These are phyloP conservation scores for Epipyxis sp. DNA, from an alignment of 108 stramenopile species.

Conservation along the genomic window DNA sequence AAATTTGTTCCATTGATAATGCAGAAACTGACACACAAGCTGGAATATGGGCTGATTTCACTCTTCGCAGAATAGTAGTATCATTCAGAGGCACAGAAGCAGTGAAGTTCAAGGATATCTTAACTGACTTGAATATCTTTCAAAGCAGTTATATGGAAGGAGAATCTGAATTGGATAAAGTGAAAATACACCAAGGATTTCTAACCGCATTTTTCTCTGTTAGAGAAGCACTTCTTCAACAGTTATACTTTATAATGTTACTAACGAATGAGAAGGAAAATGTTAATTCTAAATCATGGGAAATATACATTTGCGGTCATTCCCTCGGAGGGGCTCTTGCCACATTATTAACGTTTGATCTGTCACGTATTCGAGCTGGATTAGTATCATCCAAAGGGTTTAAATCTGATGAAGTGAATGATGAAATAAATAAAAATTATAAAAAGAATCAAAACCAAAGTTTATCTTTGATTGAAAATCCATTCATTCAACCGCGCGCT, in stretches of 20 bases:
- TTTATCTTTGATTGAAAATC: too few species aligned
- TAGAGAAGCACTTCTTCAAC: not conserved
- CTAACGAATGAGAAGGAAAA: not conserved
- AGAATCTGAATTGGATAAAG: not conserved
- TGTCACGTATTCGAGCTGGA: not conserved
- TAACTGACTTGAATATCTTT: not conserved
- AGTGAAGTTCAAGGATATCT: not conserved
- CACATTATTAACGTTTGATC: conserved; percentile 6
- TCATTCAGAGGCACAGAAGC: not conserved
- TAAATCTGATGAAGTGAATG: not conserved
- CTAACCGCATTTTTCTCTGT: not conserved
- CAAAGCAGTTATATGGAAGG: not conserved
- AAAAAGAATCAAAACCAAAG: not conserved
- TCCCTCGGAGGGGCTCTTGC: conserved; percentile 11
- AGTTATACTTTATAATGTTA: not conserved
- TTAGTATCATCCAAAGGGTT: not conserved
- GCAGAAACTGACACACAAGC: conserved; percentile 1
- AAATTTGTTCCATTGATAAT: conserved; percentile 8
- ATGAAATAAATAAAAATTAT: not conserved
- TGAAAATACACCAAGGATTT: not conserved
- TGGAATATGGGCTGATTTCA: not conserved
- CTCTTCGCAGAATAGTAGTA: not conserved
- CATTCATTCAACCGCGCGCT: too few species aligned
- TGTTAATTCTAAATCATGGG: not conserved
- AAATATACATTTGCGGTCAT: conserved; percentile 7